These are phyloP conservation scores for Fusarium falciforme DNA, from an alignment of 2,329 filamentous ascomycete genomes.

Conservation along the genomic window DNA sequence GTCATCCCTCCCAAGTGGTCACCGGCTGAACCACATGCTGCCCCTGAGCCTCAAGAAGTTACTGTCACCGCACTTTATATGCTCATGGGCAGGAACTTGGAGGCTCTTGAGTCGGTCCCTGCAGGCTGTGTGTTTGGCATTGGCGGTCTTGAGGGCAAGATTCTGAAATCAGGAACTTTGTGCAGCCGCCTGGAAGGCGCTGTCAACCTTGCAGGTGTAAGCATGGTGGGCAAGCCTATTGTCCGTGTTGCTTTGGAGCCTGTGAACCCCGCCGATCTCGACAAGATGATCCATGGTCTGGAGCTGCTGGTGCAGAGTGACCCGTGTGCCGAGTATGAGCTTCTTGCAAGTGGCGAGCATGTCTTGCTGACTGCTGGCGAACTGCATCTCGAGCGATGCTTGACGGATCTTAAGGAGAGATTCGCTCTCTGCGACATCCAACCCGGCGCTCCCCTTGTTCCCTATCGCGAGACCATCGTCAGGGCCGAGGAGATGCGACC, in stretches of 20 bases:
- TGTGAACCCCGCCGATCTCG: slow-evolving; percentile 86
- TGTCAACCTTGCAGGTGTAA: slow-evolving; percentile 89
- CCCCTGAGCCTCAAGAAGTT: slow-evolving; percentile 82
- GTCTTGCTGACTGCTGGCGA: slow-evolving; percentile 95
- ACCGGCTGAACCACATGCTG: slow-evolving; percentile 77
- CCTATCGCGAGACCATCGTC: slow-evolving; percentile 93
- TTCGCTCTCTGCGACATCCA: slow-evolving; percentile 97
- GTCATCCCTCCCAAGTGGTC: slow-evolving; percentile 94
- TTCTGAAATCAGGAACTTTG: slow-evolving; percentile 95
- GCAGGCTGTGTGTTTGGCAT: slow-evolving; percentile 97
- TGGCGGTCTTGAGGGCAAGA: slow-evolving; percentile 87
- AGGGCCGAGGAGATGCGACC: slow-evolving; percentile 91
- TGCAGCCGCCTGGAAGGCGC: slow-evolving; percentile 89
- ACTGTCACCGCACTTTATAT: slow-evolving; percentile 91
- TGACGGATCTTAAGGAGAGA: slow-evolving; percentile 91
- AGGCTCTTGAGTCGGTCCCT: slow-evolving; percentile 84
- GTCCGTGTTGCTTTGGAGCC: slow-evolving; percentile 97
- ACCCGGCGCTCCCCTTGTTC: slow-evolving; percentile 92
- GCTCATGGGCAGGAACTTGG: slow-evolving; percentile 92
- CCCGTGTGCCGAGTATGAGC: slow-evolving; percentile 95
- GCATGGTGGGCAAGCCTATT: slow-evolving; percentile 85
- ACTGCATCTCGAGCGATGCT: slow-evolving; percentile 90
- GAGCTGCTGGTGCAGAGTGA: slow-evolving; percentile 92
- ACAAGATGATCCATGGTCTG: slow-evolving; percentile 93
- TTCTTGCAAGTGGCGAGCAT: slow-evolving; percentile 92